Base-by-base conservation (phyloP, 208 protist species). In the Trypanosoma rangeli region DNA sequence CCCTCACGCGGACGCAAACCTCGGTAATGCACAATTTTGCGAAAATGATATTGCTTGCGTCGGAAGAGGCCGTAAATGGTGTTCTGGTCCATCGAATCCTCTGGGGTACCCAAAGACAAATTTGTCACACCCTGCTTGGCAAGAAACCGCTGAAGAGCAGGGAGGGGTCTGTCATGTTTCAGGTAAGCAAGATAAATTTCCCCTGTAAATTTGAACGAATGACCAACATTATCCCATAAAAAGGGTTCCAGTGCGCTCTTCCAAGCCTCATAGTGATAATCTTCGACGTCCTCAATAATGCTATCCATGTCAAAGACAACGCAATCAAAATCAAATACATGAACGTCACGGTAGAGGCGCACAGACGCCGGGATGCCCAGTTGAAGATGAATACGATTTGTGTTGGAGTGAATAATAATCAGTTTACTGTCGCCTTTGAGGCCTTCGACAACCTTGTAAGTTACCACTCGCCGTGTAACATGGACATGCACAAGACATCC, bases 231-330 rank as follows among this genome's bases (percentile, higher is more conserved):
- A 61, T 86, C 73, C 29, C 80, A 68, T 44, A 94, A 79, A 68
- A 88, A 92, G 35, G 73, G 63, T 64, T 93, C 86, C 5, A 97
- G 72, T 29, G 89, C 86, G 67, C 82, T 70, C 57, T 84, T 84
- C 93, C 93, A 97, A n/a, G 93, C 86, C 37, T 84, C 78, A 66
- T 88, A 96, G 68, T 96, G 90, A 20, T 87, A 79, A 22, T 80
- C 74, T 69, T 96, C 89, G n/a, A 96, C 83, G 61, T 90, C 76
- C 33, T 78, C 62, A 18, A 97, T 84, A 59, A 95, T 61, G 69
- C 85, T 89, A 70, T 96, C 89, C 33, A 97, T 73, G 61, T 97
- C 88, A 64, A 97, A 94, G 33, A 97, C 68, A 55, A 97, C 87
- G 72, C 82, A 82, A 78, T 97, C 93, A 78, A 96, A 97, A 58